phyloP scores from a whole-genome alignment of 345 rosid genomes.

The Heritiera littoralis region DNA sequence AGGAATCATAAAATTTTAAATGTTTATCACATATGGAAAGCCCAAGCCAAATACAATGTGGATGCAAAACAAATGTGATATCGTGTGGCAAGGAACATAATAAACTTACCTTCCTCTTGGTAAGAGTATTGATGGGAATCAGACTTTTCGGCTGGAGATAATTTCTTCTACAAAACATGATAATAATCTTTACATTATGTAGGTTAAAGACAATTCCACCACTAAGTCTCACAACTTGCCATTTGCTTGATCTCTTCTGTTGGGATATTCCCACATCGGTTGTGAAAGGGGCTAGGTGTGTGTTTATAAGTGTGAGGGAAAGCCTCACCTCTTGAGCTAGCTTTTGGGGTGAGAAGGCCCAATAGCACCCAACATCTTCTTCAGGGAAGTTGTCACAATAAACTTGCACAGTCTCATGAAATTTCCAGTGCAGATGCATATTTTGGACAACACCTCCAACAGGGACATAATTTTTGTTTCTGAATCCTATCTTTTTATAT shows the following conservation, averaged over 20 bases:
- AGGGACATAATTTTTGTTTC: constrained; percentile 88
- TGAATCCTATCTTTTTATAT: constrained; percentile 83
- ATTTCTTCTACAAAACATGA: constrained; percentile 98
- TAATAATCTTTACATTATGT: constrained; percentile 88
- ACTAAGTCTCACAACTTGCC: constrained; percentile 86
- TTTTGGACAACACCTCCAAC: constrained; percentile 98
- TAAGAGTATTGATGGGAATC: constrained; percentile 93
- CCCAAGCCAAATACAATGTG: neutral
- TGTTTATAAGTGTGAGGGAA: too few species aligned
- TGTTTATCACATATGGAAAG: neutral
- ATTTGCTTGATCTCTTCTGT: constrained; percentile 91
- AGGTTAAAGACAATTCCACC: constrained; percentile 86
- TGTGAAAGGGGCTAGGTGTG: too few species aligned
- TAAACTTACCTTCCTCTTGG: constrained; percentile 77
- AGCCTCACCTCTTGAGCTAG: too few species aligned
- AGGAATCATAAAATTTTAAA: constrained; percentile 19
- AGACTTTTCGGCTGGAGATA: constrained; percentile 92
- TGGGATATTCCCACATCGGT: too few species aligned
- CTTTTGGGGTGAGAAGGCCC: too few species aligned
- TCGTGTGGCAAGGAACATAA: neutral
- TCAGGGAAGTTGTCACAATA: constrained; percentile 92
- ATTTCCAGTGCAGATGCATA: constrained; percentile 99
- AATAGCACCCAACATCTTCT: too few species aligned
- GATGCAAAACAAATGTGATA: constrained; percentile 12
- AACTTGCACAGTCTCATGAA: constrained; percentile 96